Percentiles rank a stretch among this genome's conserved stretches.
phyloP scores from a whole-genome alignment of 805 yeast genomes.

The Nakazawaea holstii region DNA sequence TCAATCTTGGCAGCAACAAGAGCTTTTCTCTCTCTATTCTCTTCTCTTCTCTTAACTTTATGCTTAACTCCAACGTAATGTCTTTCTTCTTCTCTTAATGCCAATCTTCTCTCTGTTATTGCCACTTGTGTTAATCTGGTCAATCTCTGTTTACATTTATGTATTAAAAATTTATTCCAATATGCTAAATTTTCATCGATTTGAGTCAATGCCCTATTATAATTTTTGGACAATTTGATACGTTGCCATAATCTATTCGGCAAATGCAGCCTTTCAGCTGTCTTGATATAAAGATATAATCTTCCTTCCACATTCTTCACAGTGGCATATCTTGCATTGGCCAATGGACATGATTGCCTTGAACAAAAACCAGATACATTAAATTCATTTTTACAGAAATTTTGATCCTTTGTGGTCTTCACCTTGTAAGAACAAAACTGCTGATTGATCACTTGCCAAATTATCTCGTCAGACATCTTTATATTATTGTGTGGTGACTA shows the following conservation, averaged over 20 bases:
- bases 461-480: slow-evolving; percentile 65
- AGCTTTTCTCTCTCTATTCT: slow-evolving; percentile 93
- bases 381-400: slow-evolving; percentile 92
- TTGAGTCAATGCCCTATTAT: slow-evolving; percentile 80
- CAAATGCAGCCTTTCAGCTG: slow-evolving; percentile 95
- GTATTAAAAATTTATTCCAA: slow-evolving; percentile 89
- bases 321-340: slow-evolving; percentile 88
- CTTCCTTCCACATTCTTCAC: slow-evolving; percentile 76
- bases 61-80: slow-evolving; percentile 89
- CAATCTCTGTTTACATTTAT: slow-evolving; percentile 93
- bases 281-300: slow-evolving; percentile 86
- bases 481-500: slow-evolving; percentile 10
- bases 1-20: slow-evolving; percentile 95
- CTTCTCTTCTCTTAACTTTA: slow-evolving; percentile 92
- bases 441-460: slow-evolving; percentile 95
- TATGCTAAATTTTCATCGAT: slow-evolving; percentile 81
- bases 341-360: slow-evolving; percentile 92
- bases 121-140: slow-evolving; percentile 94
- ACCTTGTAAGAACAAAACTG: slow-evolving; percentile 94
- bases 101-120: slow-evolving; percentile 89
- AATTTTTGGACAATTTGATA: slow-evolving; percentile 83
- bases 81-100: slow-evolving; percentile 85
- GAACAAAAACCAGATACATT: slow-evolving; percentile 92
- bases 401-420: slow-evolving; percentile 83
- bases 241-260: slow-evolving; percentile 95